Conservation (phyloP, 2,329 filamentous ascomycete genomes). For the Clarireedia hainanense region DNA sequence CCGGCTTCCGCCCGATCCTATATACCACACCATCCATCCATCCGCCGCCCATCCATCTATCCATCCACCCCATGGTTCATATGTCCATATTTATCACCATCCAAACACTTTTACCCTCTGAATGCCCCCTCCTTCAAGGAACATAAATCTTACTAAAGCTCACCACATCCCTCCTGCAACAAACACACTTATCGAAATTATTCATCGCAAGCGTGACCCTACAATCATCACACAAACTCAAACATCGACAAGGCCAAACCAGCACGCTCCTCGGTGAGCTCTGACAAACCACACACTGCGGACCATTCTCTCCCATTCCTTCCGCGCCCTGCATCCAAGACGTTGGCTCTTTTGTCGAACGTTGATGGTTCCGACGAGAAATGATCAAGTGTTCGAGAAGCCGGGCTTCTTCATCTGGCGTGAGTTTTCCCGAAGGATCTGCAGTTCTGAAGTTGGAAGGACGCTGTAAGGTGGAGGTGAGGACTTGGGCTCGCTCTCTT, state of each 20-base stretch:
- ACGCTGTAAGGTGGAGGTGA: conserved; percentile 41
- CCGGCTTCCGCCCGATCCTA: neutral
- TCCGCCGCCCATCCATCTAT: neutral
- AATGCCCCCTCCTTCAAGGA: conserved; percentile 36
- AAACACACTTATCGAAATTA: conserved; percentile 95
- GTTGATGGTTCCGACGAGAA: conserved; percentile 20
- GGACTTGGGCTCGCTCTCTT: conserved; percentile 60
- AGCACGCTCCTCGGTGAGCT: conserved; percentile 78
- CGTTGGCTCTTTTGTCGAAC: conserved; percentile 19
- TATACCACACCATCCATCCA: too few species aligned
- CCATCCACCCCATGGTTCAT: neutral
- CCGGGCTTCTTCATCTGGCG: conserved; percentile 50
- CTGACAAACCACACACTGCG: conserved; percentile 91
- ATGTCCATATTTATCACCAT: neutral
- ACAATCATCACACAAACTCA: conserved; percentile 92
- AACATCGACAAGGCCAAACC: conserved; percentile 92
- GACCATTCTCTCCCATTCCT: conserved; percentile 65
- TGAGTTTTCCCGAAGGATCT: conserved; percentile 35
- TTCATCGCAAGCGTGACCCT: conserved; percentile 90
- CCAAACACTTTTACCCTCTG: neutral
- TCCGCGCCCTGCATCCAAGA: conserved; percentile 65
- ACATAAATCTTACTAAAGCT: conserved; percentile 91
- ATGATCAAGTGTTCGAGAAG: conserved; percentile 54
- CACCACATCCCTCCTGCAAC: conserved; percentile 78
- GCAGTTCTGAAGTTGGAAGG: conserved; percentile 27